A percentile compares a stretch with the other conserved stretches of the same genome.
Evolutionary conservation across 257 asterid species (phyloP).

Genomic region (Solanum sejunctum): DNA sequence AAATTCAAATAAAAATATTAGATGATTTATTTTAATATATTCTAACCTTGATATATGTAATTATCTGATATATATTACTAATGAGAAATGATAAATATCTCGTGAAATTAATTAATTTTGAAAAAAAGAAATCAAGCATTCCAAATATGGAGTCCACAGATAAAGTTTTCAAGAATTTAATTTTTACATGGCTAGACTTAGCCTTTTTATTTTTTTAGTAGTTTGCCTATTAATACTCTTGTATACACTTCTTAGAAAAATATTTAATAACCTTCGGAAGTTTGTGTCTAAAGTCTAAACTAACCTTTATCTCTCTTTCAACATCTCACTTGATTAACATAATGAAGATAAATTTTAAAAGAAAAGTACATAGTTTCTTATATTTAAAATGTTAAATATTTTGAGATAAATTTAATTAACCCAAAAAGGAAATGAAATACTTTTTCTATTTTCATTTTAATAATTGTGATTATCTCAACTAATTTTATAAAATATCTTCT

Average conservation of each 20-base stretch:
- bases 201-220: too few species aligned
- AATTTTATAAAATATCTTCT: background rate
- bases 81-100: background rate
- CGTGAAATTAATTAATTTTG: background rate
- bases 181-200: background rate
- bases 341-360: background rate
- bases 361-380: background rate
- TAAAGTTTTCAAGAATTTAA: background rate
- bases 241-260: background rate
- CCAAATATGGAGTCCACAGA: background rate
- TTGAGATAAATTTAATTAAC: background rate
- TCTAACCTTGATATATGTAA: background rate
- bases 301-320: background rate
- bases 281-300: background rate
- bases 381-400: background rate
- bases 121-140: background rate
- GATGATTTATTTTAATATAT: too few species aligned
- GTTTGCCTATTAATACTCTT: background rate
- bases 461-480: background rate
- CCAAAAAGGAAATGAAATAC: background rate
- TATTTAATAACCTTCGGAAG: background rate
- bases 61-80: background rate
- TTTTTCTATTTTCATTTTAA: background rate
- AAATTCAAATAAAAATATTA: rapidly evolving
- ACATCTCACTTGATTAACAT: background rate